These are phyloP conservation scores for Takashimella tepidaria DNA, from an alignment of 1,284 basidiomycete species.

Conservation along the genomic window DNA sequence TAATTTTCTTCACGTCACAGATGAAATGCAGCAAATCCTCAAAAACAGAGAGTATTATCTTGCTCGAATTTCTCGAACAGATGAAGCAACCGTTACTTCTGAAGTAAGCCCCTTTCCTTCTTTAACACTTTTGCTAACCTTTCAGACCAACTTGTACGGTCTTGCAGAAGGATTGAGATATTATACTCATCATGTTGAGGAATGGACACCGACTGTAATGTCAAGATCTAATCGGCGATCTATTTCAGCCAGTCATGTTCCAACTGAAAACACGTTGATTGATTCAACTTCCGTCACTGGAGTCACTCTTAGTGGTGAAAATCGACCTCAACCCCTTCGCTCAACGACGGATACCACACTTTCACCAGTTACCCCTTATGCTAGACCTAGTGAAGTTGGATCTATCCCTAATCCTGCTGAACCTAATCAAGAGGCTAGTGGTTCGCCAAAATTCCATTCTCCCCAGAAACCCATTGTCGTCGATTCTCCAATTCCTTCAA, in stretches of 20 bases:
- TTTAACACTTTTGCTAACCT: constrained; percentile 36
- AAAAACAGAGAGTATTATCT: constrained; percentile 89
- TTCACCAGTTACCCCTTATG: neutral
- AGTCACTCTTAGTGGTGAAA: too few species aligned
- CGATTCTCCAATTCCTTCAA: too few species aligned
- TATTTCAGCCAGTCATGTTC: neutral
- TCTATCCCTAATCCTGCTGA: too few species aligned
- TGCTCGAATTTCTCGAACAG: constrained; percentile 80
- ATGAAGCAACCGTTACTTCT: constrained; percentile 74
- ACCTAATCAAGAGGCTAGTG: too few species aligned
- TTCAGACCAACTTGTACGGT: constrained; percentile 49
- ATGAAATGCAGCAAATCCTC: constrained; percentile 75
- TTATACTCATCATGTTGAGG: constrained; percentile 88
- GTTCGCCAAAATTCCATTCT: too few species aligned
- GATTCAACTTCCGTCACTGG: too few species aligned
- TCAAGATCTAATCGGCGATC: constrained; percentile 2
- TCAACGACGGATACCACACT: neutral
- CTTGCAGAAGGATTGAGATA: constrained; percentile 87
- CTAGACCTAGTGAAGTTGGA: neutral
- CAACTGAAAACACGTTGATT: neutral
- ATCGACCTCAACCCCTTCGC: too few species aligned
- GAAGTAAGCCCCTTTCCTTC: constrained; percentile 65
- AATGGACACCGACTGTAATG: constrained; percentile 60
- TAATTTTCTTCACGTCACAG: constrained; percentile 87
- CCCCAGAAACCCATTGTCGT: too few species aligned